Percentiles rank a stretch among this genome's conserved stretches.
Evolutionary conservation across 2,329 filamentous ascomycete genomes (phyloP).

Genomic region (Stromatinia cepivora): DNA sequence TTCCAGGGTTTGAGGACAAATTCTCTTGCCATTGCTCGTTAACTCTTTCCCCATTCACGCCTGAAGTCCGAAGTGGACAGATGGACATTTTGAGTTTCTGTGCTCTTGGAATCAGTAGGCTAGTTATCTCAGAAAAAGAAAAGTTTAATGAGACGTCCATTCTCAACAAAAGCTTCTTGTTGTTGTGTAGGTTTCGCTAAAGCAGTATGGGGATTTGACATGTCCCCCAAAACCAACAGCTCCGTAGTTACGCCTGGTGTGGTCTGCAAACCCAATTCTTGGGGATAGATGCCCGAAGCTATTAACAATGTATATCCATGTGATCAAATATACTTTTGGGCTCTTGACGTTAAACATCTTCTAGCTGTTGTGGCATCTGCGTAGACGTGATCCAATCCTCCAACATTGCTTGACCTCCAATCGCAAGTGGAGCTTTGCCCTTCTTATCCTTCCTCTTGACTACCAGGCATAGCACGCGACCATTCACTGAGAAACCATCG

Average conservation of each 20-base stretch:
- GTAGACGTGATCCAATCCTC: constrained; percentile 83
- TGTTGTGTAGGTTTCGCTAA: not conserved
- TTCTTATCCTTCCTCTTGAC: constrained; percentile 70
- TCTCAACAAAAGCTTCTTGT: not conserved
- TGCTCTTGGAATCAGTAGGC: not conserved
- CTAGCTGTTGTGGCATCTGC: constrained; percentile 52
- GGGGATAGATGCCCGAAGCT: not conserved
- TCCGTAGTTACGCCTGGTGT: too few species aligned
- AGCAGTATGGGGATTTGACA: too few species aligned
- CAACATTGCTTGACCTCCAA: constrained; percentile 68
- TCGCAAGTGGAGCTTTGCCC: constrained; percentile 38
- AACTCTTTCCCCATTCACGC: not conserved
- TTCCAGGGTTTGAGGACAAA: not conserved
- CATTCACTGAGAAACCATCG: constrained; percentile 94
- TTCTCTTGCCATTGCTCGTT: not conserved
- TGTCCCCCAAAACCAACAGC: too few species aligned
- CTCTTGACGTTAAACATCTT: constrained; percentile 25
- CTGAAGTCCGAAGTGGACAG: not conserved
- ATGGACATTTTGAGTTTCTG: not conserved
- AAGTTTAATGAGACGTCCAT: constrained; percentile 1
- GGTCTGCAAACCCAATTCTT: too few species aligned
- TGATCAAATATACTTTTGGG: not conserved
- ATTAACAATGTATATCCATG: not conserved
- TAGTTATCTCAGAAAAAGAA: too few species aligned
- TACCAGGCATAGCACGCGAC: constrained; percentile 86